Evolutionary conservation across 345 rosid genomes (phyloP), one percentile per base, ranked within the genome.

Genomic region (Gossypium anomalum): DNA sequence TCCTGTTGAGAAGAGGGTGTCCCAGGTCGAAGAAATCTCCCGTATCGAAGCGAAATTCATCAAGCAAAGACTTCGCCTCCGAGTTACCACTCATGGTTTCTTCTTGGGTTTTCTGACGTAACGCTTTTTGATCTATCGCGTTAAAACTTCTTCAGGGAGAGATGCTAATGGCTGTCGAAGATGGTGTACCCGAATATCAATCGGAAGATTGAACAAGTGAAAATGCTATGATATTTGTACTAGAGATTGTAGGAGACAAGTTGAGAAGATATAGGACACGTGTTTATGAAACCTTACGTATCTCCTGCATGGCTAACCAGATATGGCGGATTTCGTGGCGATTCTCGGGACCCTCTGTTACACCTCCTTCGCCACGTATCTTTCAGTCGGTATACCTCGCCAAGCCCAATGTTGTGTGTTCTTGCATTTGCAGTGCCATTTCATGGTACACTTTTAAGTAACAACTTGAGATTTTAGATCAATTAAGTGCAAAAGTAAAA

Each of bases 1-100:
- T 75, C 73, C 96, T 88, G 81, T 95, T 91, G 59, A 93, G 97
- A 72, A 95, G 96, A 81, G 96, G 99, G 78, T 93, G 99, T 51
- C 99, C 96, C 25, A 95, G 86, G 82, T 93, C 98, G 76, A 95
- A 84, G 75, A 83, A 77, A 53, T 87, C 70, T 53, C 87, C 86
- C 77, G 89, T 91, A 48, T 90, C 88, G 67, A 89, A 91, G 58
- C 76, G 83, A 52, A 90, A 68, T 47, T 91, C 97, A 49, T 84
- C 89, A 41, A 87, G 70, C 66, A 90, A 79, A 3, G 86, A 75
- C 20, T 84, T 78, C 12, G 77, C 67, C 64, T 87, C 89, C 77
- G 81, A 25, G 73, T 74, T 79, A 56, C 79, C 70, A 75, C 65
- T 69, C 83, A 79, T 79, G 56, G n/a, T 51, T 17, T 25, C 44